Conservation (phyloP, 768 basidiomycete genomes). For the Suillus bovinus region DNA sequence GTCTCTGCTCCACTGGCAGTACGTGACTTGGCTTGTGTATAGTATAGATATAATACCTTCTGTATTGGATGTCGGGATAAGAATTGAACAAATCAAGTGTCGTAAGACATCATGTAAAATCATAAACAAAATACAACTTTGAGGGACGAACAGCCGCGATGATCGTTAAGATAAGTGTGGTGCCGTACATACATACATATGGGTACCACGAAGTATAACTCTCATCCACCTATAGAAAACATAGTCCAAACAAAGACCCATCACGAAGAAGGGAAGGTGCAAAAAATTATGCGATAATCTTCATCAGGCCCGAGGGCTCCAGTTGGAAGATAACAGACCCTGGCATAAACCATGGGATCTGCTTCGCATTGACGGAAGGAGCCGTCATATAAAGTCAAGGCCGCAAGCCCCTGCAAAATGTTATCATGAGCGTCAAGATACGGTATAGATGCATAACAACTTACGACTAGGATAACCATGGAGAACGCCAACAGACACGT, state of each 20-base stretch:
- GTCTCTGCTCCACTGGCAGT: no score
- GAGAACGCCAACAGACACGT: not conserved
- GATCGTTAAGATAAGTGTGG: no score
- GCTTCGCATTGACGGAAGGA: slow-evolving; percentile 1
- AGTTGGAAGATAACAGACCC: slow-evolving; percentile 3
- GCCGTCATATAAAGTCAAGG: not conserved
- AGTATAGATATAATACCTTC: no score
- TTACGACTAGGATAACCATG: not conserved
- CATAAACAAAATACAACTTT: not conserved
- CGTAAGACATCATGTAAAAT: not conserved
- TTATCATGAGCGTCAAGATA: not conserved
- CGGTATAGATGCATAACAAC: not conserved
- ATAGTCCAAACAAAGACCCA: slow-evolving; percentile 14
- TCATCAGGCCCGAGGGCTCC: slow-evolving; percentile 5
- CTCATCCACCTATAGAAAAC: not conserved
- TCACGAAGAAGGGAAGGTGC: slow-evolving; percentile 34
- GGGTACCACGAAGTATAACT: not conserved
- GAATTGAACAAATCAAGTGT: not conserved
- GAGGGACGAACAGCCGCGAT: not conserved
- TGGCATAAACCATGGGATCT: not conserved
- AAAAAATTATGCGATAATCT: slow-evolving; percentile 37
- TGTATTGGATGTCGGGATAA: no score
- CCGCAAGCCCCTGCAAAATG: not conserved
- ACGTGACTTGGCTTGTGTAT: no score
- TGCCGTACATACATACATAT: not conserved